Percentiles rank a stretch among this genome's conserved stretches.
phyloP scores from a whole-genome alignment of 2,329 filamentous ascomycete species.

The Fusarium pseudocircinatum region DNA sequence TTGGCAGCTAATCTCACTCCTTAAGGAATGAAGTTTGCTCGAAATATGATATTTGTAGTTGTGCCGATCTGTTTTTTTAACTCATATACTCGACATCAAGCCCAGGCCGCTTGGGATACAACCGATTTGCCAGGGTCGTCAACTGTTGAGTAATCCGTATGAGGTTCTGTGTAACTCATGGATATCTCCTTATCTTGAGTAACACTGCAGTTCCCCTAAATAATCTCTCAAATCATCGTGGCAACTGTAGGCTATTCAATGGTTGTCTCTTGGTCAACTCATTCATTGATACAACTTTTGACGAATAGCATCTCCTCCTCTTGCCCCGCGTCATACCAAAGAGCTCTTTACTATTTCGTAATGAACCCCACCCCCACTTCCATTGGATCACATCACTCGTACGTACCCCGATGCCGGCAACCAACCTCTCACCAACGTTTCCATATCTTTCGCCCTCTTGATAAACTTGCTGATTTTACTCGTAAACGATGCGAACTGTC shows the following conservation, averaged over 20 bases:
- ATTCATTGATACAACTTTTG: not conserved
- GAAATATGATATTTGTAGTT: not conserved
- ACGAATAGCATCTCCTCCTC: slow-evolving; percentile 11
- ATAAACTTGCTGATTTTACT: not conserved
- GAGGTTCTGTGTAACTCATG: not conserved
- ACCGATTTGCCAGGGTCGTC: not conserved
- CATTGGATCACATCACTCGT: slow-evolving; percentile 11
- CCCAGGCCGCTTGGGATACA: not conserved
- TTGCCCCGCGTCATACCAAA: slow-evolving; percentile 26
- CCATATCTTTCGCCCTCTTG: slow-evolving; percentile 1
- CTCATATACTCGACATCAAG: not conserved
- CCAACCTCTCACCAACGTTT: slow-evolving; percentile 4
- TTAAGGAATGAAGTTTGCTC: not conserved
- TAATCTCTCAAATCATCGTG: not conserved
- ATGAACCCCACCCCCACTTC: slow-evolving; percentile 32
- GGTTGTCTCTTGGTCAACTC: not conserved
- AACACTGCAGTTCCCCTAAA: not conserved
- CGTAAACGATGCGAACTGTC: slow-evolving; percentile 31
- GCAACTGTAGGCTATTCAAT: not conserved
- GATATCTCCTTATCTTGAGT: not conserved
- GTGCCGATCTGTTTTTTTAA: not conserved
- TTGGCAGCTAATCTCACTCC: slow-evolving; percentile 2
- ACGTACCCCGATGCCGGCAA: slow-evolving; percentile 16
- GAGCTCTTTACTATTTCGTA: slow-evolving; percentile 15
- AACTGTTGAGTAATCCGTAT: not conserved